phyloP scores from a whole-genome alignment of 257 asterid genomes.

The Plectranthus barbatus region DNA sequence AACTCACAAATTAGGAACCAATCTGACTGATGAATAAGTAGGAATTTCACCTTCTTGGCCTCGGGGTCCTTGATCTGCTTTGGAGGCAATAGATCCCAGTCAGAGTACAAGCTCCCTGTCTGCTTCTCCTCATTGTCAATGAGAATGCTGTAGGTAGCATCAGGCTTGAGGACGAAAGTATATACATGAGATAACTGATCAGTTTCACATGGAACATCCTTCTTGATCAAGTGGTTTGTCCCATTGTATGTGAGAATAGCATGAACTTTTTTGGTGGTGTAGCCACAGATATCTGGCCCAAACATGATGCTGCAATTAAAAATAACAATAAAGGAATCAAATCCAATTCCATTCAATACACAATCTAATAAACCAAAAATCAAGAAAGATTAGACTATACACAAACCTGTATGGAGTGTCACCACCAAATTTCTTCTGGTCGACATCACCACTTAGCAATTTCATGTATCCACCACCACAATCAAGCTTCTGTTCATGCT shows the following conservation, averaged over 20 bases:
- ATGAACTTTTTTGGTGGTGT: constrained; percentile 78
- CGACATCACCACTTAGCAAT: constrained; percentile 73
- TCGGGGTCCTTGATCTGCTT: constrained; percentile 86
- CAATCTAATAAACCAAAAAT: neutral
- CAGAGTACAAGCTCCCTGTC: constrained; percentile 80
- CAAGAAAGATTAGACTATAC: neutral
- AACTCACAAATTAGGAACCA: neutral
- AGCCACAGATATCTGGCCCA: constrained; percentile 97
- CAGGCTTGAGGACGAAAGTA: constrained; percentile 87
- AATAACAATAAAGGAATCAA: constrained; percentile 11
- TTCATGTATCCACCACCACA: constrained; percentile 99
- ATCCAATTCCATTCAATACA: neutral
- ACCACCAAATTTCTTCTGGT: constrained; percentile 92
- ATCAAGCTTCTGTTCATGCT: constrained; percentile 99
- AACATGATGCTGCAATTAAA: constrained; percentile 79
- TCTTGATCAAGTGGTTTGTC: constrained; percentile 76
- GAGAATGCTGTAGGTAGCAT: constrained; percentile 90
- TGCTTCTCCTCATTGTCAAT: constrained; percentile 92
- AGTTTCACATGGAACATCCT: constrained; percentile 96
- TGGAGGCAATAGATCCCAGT: constrained; percentile 91
- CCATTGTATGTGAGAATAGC: constrained; percentile 72
- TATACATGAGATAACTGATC: constrained; percentile 93
- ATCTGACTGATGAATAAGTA: neutral
- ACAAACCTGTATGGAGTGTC: constrained; percentile 87
- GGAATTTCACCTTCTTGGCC: constrained; percentile 66